A percentile compares a stretch with the other conserved stretches of the same genome.
Evolutionary conservation across 169 alveolate species (phyloP).

Genomic region (Plasmodium fragile): DNA sequence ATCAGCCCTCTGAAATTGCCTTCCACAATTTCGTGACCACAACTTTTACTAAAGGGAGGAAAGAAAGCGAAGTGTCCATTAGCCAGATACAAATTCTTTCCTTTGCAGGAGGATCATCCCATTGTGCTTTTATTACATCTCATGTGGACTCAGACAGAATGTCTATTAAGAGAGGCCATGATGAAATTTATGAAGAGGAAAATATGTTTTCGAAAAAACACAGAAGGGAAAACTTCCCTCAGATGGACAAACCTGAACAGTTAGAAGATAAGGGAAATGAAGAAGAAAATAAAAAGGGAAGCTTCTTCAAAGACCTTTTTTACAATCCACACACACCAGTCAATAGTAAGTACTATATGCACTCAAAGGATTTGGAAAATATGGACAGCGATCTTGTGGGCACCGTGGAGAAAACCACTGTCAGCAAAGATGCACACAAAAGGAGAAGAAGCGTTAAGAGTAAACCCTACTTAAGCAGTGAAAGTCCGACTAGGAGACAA

Average conservation of each 20-base stretch:
- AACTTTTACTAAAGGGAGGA: slow-evolving; percentile 8
- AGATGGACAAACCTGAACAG: not conserved
- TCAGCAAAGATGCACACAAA: slow-evolving; percentile 7
- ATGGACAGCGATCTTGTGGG: not conserved
- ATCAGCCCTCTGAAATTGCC: slow-evolving; percentile 47
- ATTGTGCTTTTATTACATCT: slow-evolving; percentile 60
- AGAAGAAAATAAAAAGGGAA: not conserved
- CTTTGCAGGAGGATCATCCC: slow-evolving; percentile 70
- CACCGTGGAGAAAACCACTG: not conserved
- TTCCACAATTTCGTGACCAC: slow-evolving; percentile 12
- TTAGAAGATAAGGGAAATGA: not conserved
- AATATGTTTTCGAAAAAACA: slow-evolving; percentile 19
- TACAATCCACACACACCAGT: not conserved
- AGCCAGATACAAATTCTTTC: slow-evolving; percentile 25
- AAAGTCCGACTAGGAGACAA: slow-evolving; percentile 68
- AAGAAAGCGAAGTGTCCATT: not conserved
- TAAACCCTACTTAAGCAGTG: slow-evolving; percentile 35
- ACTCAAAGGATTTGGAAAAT: slow-evolving; percentile 8
- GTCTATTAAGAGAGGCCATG: slow-evolving; percentile 34
- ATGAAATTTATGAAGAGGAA: slow-evolving; percentile 11
- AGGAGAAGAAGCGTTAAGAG: slow-evolving; percentile 31
- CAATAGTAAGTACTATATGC: not conserved
- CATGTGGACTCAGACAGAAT: slow-evolving; percentile 25
- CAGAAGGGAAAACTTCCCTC: slow-evolving; percentile 7
- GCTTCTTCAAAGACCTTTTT: slow-evolving; percentile 12